These are phyloP conservation scores for Nitzschia palea DNA, from an alignment of 108 stramenopile species.

Conservation along the genomic window DNA sequence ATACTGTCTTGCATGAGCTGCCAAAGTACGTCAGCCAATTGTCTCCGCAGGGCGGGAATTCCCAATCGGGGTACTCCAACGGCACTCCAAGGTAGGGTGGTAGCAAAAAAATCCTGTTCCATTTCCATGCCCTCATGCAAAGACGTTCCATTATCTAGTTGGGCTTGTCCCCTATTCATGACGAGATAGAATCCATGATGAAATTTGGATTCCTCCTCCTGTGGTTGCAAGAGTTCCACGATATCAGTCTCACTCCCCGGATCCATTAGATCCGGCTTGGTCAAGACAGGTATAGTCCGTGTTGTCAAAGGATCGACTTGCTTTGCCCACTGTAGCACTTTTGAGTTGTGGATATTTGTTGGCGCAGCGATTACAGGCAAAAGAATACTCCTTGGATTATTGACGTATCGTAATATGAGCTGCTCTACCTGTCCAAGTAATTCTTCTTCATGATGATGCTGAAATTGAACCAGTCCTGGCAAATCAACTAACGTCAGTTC, in stretches of 20 bases:
- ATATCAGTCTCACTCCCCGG: constrained; percentile 55
- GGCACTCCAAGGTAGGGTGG: constrained; percentile 54
- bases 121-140: constrained; percentile 39
- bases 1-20: constrained; percentile 45
- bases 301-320: constrained; percentile 61
- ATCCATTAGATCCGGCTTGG: constrained; percentile 90
- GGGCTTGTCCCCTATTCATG: constrained; percentile 69
- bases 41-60: constrained; percentile 43
- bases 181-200: constrained; percentile 61
- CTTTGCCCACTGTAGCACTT: constrained; percentile 64
- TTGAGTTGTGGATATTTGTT: constrained; percentile 84
- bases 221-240: constrained; percentile 40
- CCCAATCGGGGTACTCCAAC: constrained; percentile 46
- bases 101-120: constrained; percentile 54
- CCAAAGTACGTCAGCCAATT: constrained; percentile 52
- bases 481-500: constrained; percentile 84
- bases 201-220: background rate
- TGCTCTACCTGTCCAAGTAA: constrained; percentile 61
- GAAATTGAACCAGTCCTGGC: constrained; percentile 85
- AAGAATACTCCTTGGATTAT: constrained; percentile 69
- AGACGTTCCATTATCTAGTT: constrained; percentile 39
- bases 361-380: constrained; percentile 82
- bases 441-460: constrained; percentile 11
- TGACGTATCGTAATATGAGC: constrained; percentile 69
- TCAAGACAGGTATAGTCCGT: constrained; percentile 86